Conservation (phyloP, 73 alveolate genomes). For the Effrenium voratum region DNA sequence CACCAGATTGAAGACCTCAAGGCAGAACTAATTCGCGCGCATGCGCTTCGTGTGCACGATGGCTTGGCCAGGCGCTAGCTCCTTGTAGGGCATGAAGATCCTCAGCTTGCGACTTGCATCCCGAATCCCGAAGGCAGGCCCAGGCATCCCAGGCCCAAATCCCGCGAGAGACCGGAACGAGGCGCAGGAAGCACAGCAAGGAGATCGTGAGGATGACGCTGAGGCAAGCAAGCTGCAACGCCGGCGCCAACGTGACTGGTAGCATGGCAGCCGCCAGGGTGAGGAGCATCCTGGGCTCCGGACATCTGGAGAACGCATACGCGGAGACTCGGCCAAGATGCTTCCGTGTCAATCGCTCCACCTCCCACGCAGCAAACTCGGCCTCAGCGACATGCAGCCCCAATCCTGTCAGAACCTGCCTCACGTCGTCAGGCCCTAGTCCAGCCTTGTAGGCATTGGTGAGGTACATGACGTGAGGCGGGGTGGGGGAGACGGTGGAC, state of each 20-base stretch:
- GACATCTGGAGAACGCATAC: neutral
- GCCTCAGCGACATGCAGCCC: neutral
- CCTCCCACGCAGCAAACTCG: constrained; percentile 9
- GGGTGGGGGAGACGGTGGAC: neutral
- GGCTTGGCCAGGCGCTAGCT: neutral
- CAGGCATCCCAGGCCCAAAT: too few relatives aligned
- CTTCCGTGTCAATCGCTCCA: constrained; percentile 11
- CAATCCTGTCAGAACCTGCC: neutral
- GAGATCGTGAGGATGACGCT: neutral
- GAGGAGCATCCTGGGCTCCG: constrained; percentile 1
- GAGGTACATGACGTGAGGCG: constrained; percentile 10
- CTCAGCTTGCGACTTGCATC: too few relatives aligned
- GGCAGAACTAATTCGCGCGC: neutral
- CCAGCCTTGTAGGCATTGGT: constrained; percentile 19
- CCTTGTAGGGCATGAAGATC: constrained; percentile 12
- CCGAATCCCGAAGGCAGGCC: too few relatives aligned
- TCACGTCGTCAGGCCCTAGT: neutral
- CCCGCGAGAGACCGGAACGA: too few relatives aligned
- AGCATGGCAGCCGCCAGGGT: constrained; percentile 12
- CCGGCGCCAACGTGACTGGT: constrained; percentile 5
- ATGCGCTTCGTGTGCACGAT: neutral
- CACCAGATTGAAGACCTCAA: neutral
- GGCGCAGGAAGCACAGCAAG: neutral
- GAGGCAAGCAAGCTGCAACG: constrained; percentile 10
- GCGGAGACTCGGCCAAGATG: too few relatives aligned